These are phyloP conservation scores for Pezicula radicicola DNA, from an alignment of 2,329 filamentous ascomycete species.

Conservation along the genomic window DNA sequence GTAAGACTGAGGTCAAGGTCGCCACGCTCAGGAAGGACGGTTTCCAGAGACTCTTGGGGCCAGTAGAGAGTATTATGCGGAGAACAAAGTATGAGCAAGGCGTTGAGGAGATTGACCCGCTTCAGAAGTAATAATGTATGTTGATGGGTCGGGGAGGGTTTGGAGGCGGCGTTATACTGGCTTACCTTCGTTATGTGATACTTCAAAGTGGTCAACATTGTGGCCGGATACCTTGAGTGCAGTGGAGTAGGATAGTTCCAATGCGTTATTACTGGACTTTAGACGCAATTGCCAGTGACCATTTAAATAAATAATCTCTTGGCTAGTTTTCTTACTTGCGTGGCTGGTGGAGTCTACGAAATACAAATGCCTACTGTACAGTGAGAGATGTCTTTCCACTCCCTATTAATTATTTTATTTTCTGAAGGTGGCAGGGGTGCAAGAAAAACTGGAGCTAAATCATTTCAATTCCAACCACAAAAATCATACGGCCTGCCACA, in stretches of 20 bases:
- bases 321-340: too few species aligned
- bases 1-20: slow-evolving; percentile 85
- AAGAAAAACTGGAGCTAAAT: neutral
- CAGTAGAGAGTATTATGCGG: slow-evolving; percentile 92
- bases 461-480: neutral
- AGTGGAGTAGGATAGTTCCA: neutral
- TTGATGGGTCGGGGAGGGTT: slow-evolving; percentile 14
- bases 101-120: slow-evolving; percentile 66
- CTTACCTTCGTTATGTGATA: slow-evolving; percentile 21
- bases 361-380: too few species aligned
- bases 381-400: too few species aligned
- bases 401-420: too few species aligned
- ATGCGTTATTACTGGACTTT: too few species aligned
- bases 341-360: too few species aligned
- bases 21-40: slow-evolving; percentile 89
- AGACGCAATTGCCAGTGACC: too few species aligned
- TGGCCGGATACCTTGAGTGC: neutral
- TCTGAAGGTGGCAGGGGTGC: too few species aligned
- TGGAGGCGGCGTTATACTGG: slow-evolving; percentile 23
- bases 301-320: too few species aligned
- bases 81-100: slow-evolving; percentile 60
- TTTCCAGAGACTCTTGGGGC: slow-evolving; percentile 89
- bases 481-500: neutral
- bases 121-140: slow-evolving; percentile 37
- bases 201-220: too few species aligned